Conservation (phyloP, 2,329 filamentous ascomycete species). For the Hymenoscyphus fraxineus region DNA sequence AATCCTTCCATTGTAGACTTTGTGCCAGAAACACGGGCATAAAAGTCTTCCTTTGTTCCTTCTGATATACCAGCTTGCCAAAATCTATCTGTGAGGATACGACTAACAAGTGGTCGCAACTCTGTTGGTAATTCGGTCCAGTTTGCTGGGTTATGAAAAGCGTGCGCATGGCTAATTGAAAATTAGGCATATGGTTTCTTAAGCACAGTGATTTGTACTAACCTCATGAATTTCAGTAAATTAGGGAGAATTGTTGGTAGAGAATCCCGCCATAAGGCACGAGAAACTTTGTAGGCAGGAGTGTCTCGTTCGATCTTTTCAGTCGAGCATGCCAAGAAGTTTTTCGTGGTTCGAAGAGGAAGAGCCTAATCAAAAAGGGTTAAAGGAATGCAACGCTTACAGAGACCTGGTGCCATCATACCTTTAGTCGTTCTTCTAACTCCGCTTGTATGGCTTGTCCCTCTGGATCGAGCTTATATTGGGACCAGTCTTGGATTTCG, state of each 20-base stretch:
- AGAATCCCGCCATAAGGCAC: constrained; percentile 77
- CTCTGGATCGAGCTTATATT: constrained; percentile 70
- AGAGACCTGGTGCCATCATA: constrained; percentile 37
- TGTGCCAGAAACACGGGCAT: constrained; percentile 83
- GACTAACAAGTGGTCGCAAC: constrained; percentile 71
- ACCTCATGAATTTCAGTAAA: constrained; percentile 73
- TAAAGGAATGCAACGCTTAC: constrained; percentile 9
- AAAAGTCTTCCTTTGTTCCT: constrained; percentile 95
- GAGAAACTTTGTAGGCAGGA: constrained; percentile 69
- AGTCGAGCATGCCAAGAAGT: constrained; percentile 85
- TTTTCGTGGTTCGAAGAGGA: constrained; percentile 83
- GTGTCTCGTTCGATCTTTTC: constrained; percentile 79
- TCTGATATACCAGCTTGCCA: constrained; percentile 98
- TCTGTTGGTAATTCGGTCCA: constrained; percentile 76
- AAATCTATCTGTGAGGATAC: constrained; percentile 89
- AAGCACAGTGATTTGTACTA: constrained; percentile 34
- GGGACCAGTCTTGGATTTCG: constrained; percentile 77
- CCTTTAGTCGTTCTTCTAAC: constrained; percentile 71
- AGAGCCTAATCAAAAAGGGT: constrained; percentile 44
- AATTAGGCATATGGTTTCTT: constrained; percentile 14
- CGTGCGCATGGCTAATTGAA: constrained; percentile 73
- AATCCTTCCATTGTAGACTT: constrained; percentile 89
- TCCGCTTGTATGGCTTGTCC: constrained; percentile 75
- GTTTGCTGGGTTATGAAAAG: constrained; percentile 80
- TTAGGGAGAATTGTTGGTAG: constrained; percentile 82